Evolutionary conservation across 1,139 yeast species (phyloP).

Genomic region (Yamadazyma taylorii): DNA sequence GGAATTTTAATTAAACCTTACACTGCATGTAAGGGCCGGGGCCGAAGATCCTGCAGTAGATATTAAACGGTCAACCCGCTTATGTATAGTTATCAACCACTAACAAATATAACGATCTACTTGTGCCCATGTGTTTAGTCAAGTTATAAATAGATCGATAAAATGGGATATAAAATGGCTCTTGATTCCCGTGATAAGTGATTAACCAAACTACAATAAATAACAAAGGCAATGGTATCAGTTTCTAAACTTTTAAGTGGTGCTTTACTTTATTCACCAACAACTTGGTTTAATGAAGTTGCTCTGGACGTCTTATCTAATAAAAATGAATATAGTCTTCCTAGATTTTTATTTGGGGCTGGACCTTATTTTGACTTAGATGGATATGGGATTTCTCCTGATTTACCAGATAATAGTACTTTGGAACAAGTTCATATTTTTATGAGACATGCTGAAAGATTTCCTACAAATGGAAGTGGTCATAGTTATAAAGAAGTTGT

Average conservation of each 20-base stretch:
- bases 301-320: background rate
- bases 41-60: too few relatives aligned
- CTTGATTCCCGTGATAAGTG: too few relatives aligned
- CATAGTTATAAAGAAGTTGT: slow-evolving; percentile 15
- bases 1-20: too few relatives aligned
- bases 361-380: slow-evolving; percentile 42
- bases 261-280: background rate
- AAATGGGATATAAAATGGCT: too few relatives aligned
- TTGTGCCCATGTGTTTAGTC: too few relatives aligned
- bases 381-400: slow-evolving; percentile 42
- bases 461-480: slow-evolving; percentile 39
- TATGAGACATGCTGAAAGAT: slow-evolving; percentile 68
- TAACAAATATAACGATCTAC: too few relatives aligned
- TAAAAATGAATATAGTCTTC: slow-evolving; percentile 31
- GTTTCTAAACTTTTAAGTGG: background rate
- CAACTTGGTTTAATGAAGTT: background rate
- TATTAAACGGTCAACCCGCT: too few relatives aligned
- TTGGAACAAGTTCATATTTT: slow-evolving; percentile 60
- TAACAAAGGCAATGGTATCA: background rate
- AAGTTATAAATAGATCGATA: too few relatives aligned
- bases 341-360: slow-evolving; percentile 39
- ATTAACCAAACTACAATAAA: too few relatives aligned
- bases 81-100: too few relatives aligned
- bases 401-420: slow-evolving; percentile 46
- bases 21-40: too few relatives aligned